Percentiles rank a stretch among this genome's conserved stretches.
Evolutionary conservation across 106 monocot species (phyloP).

Genomic region (Vanilla planifolia): DNA sequence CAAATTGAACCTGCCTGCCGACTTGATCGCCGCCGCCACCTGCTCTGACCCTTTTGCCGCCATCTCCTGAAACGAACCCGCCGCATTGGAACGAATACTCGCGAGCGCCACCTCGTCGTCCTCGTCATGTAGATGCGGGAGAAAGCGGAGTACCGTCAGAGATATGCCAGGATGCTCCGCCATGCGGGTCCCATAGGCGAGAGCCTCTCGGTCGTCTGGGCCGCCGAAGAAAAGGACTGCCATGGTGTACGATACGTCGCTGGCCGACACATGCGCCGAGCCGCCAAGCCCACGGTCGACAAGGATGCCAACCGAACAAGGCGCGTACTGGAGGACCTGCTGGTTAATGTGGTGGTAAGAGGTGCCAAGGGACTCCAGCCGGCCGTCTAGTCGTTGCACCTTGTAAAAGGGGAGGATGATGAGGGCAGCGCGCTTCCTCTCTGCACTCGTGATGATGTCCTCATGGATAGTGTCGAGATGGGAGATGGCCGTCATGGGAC

Average conservation of each 20-base stretch:
- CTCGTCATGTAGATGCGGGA: neutral
- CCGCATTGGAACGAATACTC: neutral
- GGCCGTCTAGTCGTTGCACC: conserved; percentile 25
- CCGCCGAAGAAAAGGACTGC: conserved; percentile 40
- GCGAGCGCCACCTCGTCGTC: neutral
- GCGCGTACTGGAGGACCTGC: conserved; percentile 26
- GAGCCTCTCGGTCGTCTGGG: conserved; percentile 45
- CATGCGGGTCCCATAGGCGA: conserved; percentile 32
- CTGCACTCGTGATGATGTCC: conserved; percentile 35
- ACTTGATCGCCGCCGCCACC: conserved; percentile 15
- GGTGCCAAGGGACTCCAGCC: conserved; percentile 19
- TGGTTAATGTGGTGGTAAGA: conserved; percentile 27
- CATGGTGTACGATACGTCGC: conserved; percentile 22
- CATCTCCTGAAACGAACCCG: conserved; percentile 15
- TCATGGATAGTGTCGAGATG: conserved; percentile 36
- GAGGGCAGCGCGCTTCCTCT: conserved; percentile 26
- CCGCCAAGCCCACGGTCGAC: conserved; percentile 39
- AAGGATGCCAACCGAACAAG: conserved; percentile 42
- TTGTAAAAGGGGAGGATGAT: conserved; percentile 45
- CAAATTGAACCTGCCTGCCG: conserved; percentile 14
- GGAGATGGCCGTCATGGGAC: conserved; percentile 40
- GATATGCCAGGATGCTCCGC: conserved; percentile 43
- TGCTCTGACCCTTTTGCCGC: neutral
- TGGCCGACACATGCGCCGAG: conserved; percentile 18
- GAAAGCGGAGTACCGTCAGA: conserved; percentile 25